Percentiles rank a stretch among this genome's conserved stretches.
phyloP scores from a whole-genome alignment of 331 rosid species.

The Dryas integrifolia region DNA sequence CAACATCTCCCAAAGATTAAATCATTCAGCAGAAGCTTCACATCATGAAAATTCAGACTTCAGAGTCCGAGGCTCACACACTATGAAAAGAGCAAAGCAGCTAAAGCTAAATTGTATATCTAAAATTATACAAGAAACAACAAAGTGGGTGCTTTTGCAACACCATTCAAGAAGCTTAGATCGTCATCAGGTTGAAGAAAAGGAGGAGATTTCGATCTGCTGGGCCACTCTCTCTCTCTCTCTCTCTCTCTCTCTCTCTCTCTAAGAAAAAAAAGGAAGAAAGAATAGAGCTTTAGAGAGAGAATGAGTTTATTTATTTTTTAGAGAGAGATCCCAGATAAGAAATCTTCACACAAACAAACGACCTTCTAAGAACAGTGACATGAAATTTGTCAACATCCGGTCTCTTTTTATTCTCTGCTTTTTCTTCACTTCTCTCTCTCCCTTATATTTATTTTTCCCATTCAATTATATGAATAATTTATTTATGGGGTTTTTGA shows the following conservation, averaged over 20 bases:
- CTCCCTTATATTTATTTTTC: conserved; percentile 25
- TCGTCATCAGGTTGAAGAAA: conserved; percentile 64
- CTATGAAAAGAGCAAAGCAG: conserved; percentile 40
- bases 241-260: conserved; percentile 40
- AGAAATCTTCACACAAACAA: conserved; percentile 97
- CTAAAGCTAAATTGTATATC: conserved; percentile 16
- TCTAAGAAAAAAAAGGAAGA: background rate
- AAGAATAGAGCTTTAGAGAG: conserved; percentile 24
- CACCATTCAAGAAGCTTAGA: conserved; percentile 72
- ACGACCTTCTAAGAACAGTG: conserved; percentile 99
- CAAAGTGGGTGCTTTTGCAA: conserved; percentile 51
- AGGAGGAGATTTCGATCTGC: conserved; percentile 86
- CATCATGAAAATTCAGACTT: conserved; percentile 39
- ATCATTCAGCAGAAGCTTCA: conserved; percentile 45
- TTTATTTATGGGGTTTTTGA: conserved; percentile 32
- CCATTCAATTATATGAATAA: conserved; percentile 25
- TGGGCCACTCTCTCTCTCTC: conserved; percentile 79
- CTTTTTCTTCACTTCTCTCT: conserved; percentile 72
- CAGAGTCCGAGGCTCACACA: conserved; percentile 30
- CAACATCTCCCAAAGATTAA: conserved; percentile 50
- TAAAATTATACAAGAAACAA: conserved; percentile 38
- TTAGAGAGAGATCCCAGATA: conserved; percentile 77
- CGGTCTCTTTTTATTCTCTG: conserved; percentile 99
- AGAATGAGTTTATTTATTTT: conserved; percentile 31
- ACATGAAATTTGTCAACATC: conserved; percentile 99